phyloP scores from a whole-genome alignment of 2,329 filamentous ascomycete genomes.

The Alternaria tenuissima region DNA sequence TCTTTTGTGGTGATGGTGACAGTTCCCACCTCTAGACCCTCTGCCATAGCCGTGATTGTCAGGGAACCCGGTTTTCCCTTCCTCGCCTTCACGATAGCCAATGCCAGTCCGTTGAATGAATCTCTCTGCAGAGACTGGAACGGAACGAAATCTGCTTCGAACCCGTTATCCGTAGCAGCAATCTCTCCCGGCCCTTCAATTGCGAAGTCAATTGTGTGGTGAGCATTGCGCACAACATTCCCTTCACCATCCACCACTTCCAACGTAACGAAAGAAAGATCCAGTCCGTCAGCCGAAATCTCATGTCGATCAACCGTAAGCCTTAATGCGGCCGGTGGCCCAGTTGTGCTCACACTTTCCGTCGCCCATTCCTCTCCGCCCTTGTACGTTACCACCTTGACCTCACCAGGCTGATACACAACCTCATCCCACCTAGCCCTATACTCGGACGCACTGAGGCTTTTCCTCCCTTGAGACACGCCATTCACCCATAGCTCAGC shows the following conservation, averaged over 20 bases:
- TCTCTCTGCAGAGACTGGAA: slow-evolving; percentile 34
- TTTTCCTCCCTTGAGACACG: not conserved
- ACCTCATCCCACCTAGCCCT: too few relatives aligned
- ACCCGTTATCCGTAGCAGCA: slow-evolving; percentile 62
- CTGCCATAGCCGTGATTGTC: not conserved
- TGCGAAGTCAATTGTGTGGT: slow-evolving; percentile 55
- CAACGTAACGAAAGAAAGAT: too few relatives aligned
- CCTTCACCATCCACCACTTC: slow-evolving; percentile 36
- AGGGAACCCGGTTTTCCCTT: not conserved
- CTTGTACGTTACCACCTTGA: too few relatives aligned
- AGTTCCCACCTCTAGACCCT: not conserved
- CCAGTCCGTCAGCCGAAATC: too few relatives aligned
- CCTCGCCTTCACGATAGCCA: not conserved
- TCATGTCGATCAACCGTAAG: too few relatives aligned
- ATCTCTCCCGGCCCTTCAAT: slow-evolving; percentile 55
- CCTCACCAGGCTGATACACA: too few relatives aligned
- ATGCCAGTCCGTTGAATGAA: slow-evolving; percentile 26
- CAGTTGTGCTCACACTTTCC: too few relatives aligned
- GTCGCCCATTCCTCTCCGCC: too few relatives aligned
- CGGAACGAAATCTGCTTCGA: slow-evolving; percentile 39
- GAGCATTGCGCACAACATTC: slow-evolving; percentile 55
- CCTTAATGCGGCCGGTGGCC: too few relatives aligned
- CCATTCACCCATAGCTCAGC: slow-evolving; percentile 64
- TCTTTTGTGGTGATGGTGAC: not conserved
- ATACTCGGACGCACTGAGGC: too few relatives aligned